phyloP scores from a whole-genome alignment of 495 filamentous ascomycete species.

The Elasticomyces elasticus region DNA sequence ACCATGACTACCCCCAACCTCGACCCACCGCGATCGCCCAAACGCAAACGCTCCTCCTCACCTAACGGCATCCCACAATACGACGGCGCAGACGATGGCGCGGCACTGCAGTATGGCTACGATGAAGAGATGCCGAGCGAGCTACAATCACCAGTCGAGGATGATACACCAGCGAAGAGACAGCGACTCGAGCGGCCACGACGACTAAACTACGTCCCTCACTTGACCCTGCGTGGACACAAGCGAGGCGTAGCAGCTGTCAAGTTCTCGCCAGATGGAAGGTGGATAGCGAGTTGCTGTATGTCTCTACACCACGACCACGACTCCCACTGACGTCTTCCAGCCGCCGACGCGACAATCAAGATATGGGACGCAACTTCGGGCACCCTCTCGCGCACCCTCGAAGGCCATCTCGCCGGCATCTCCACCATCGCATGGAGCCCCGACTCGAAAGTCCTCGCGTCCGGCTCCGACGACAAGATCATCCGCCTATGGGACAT shows the following conservation, averaged over 20 bases:
- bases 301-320: constrained; percentile 21
- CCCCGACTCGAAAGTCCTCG: constrained; percentile 74
- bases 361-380: constrained; percentile 82
- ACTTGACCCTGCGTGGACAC: constrained; percentile 64
- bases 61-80: not conserved
- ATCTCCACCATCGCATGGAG: constrained; percentile 85
- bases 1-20: not conserved
- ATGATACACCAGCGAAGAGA: constrained; percentile 6
- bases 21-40: constrained; percentile 4
- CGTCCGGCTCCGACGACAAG: constrained; percentile 92
- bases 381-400: constrained; percentile 68
- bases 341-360: constrained; percentile 74
- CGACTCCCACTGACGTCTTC: not conserved
- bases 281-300: constrained; percentile 82
- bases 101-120: constrained; percentile 18
- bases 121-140: constrained; percentile 20
- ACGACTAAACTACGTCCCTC: constrained; percentile 48
- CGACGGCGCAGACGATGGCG: not conserved
- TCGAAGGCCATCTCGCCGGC: constrained; percentile 90
- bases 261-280: constrained; percentile 79
- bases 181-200: constrained; percentile 23
- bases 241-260: constrained; percentile 70
- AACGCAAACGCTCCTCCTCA: constrained; percentile 10
- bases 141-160: constrained; percentile 6
- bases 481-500: constrained; percentile 88